A percentile compares a stretch with the other conserved stretches of the same genome.
Evolutionary conservation across 768 basidiomycete genomes (phyloP).

Genomic region (Leccinum boreale): DNA sequence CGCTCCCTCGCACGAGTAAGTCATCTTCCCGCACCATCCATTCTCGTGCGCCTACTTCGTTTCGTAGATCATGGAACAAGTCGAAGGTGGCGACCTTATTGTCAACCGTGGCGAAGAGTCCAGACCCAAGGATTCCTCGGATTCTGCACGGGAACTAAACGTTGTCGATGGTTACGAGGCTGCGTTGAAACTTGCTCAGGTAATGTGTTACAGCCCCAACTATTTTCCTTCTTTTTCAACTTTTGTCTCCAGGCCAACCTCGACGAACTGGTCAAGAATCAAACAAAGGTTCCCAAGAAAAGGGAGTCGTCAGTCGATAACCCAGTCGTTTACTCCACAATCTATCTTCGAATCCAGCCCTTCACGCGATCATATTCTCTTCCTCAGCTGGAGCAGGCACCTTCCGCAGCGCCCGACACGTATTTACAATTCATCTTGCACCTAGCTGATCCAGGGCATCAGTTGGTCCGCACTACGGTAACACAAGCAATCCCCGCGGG

Average conservation of each 20-base stretch:
- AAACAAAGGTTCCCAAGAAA: slow-evolving; percentile 35
- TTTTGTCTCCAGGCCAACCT: slow-evolving; percentile 60
- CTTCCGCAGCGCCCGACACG: slow-evolving; percentile 24
- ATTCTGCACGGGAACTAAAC: slow-evolving; percentile 66
- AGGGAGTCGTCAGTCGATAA: slow-evolving; percentile 37
- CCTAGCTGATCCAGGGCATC: slow-evolving; percentile 75
- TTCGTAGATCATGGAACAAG: slow-evolving; percentile 84
- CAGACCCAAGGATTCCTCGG: slow-evolving; percentile 53
- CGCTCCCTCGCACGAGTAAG: slow-evolving; percentile 76
- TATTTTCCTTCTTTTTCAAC: not conserved
- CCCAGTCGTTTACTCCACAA: slow-evolving; percentile 80
- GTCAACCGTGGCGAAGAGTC: slow-evolving; percentile 82
- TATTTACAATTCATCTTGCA: slow-evolving; percentile 64
- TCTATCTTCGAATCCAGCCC: slow-evolving; percentile 93
- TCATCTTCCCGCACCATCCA: not conserved
- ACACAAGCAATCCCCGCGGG: slow-evolving; percentile 80
- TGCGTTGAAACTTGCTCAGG: slow-evolving; percentile 83
- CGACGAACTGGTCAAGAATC: slow-evolving; percentile 69
- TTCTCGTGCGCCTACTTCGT: slow-evolving; percentile 3
- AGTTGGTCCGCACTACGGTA: slow-evolving; percentile 69
- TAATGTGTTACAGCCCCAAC: slow-evolving; percentile 27
- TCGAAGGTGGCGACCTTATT: slow-evolving; percentile 87
- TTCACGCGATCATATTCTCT: slow-evolving; percentile 58
- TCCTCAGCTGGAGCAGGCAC: slow-evolving; percentile 29
- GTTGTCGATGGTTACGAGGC: slow-evolving; percentile 81